phyloP scores from a whole-genome alignment of 345 rosid species.

The Erucastrum elatum region DNA sequence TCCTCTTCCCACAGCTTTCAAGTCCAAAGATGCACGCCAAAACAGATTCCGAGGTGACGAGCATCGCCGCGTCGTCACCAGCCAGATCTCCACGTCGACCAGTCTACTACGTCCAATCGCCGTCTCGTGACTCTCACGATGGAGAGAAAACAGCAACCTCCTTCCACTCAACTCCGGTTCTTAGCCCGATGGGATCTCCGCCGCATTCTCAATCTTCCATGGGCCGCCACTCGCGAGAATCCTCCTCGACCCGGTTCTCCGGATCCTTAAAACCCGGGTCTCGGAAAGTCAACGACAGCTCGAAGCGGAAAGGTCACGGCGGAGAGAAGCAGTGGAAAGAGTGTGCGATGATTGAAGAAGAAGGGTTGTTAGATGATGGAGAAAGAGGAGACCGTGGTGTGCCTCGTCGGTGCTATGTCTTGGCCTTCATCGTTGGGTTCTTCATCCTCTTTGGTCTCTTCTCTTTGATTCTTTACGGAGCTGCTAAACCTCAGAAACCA shows the following conservation, averaged over 20 bases:
- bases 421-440: slow-evolving; percentile 76
- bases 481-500: slow-evolving; percentile 86
- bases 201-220: slow-evolving; percentile 95
- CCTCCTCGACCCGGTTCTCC: slow-evolving; percentile 88
- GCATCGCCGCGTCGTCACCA: slow-evolving; percentile 85
- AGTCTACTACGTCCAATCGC: slow-evolving; percentile 92
- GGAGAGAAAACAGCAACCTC: slow-evolving; percentile 96
- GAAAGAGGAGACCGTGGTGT: slow-evolving; percentile 58
- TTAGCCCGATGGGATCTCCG: slow-evolving; percentile 87
- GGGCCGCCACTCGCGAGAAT: slow-evolving; percentile 86
- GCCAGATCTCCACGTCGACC: slow-evolving; percentile 87
- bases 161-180: slow-evolving; percentile 91
- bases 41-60: slow-evolving; percentile 97
- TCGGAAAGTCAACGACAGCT: slow-evolving; percentile 71
- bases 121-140: slow-evolving; percentile 94
- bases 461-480: slow-evolving; percentile 85
- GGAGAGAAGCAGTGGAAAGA: slow-evolving; percentile 78
- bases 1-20: neutral
- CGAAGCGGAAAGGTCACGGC: slow-evolving; percentile 51
- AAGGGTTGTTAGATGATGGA: slow-evolving; percentile 85
- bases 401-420: slow-evolving; percentile 82
- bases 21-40: slow-evolving; percentile 76
- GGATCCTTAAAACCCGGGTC: slow-evolving; percentile 90
- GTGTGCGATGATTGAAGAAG: slow-evolving; percentile 83
- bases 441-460: slow-evolving; percentile 81